Percentiles rank a stretch among this genome's conserved stretches.
Evolutionary conservation across 1,284 basidiomycete species (phyloP).

Genomic region (Microbotryum silenes-acaulis): DNA sequence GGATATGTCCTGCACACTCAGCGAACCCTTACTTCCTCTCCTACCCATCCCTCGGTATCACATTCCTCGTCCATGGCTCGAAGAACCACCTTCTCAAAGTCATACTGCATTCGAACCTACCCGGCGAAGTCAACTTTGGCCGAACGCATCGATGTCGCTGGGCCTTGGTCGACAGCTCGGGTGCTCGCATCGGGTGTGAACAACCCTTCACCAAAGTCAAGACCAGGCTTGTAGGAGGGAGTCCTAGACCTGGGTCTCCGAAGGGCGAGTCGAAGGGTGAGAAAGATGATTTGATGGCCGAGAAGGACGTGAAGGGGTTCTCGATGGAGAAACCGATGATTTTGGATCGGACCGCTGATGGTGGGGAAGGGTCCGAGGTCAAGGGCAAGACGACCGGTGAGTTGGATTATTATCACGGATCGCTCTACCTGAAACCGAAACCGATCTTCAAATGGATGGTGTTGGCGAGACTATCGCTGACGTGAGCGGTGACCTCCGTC

Average conservation of each 20-base stretch:
- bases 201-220: not conserved
- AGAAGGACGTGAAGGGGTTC: not conserved
- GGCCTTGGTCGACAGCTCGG: conserved; percentile 3
- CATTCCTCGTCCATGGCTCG: conserved; percentile 31
- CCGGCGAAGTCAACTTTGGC: conserved; percentile 36
- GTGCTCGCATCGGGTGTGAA: not conserved
- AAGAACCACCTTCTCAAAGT: conserved; percentile 31
- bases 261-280: not conserved
- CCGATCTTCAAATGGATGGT: not conserved
- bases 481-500: no score
- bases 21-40: conserved; percentile 37
- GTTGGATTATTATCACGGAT: not conserved
- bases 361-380: conserved; percentile 16
- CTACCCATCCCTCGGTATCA: conserved; percentile 35
- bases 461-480: not conserved
- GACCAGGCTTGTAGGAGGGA: not conserved
- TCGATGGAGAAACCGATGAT: conserved; percentile 31
- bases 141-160: conserved; percentile 30
- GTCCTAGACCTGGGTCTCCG: not conserved
- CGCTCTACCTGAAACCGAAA: not conserved
- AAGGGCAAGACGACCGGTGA: conserved; percentile 31
- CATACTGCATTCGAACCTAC: conserved; percentile 36
- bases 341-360: conserved; percentile 33
- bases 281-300: not conserved
- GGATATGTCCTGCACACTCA: not conserved